A percentile compares a stretch with the other conserved stretches of the same genome.
phyloP scores from a whole-genome alignment of 495 filamentous ascomycete genomes.

The Apodospora peruviana region DNA sequence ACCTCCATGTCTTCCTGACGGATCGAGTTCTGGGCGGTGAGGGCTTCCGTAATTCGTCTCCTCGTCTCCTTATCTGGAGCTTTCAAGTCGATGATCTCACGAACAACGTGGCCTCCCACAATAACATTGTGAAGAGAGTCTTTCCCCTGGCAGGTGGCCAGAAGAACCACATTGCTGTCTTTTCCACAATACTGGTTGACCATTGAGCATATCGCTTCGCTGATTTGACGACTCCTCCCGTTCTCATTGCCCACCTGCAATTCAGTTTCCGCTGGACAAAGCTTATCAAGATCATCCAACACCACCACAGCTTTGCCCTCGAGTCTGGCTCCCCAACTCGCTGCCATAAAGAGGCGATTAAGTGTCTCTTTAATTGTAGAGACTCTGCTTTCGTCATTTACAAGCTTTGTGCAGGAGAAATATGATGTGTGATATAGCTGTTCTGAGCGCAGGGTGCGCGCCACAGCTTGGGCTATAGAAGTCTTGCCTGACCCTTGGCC shows the following conservation, averaged over 20 bases:
- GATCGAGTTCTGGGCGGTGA: conserved; percentile 45
- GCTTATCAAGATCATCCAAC: conserved; percentile 84
- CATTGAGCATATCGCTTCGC: conserved; percentile 78
- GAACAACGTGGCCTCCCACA: conserved; percentile 71
- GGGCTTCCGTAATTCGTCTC: conserved; percentile 70
- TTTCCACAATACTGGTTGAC: conserved; percentile 70
- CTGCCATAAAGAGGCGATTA: conserved; percentile 74
- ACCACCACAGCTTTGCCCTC: conserved; percentile 79
- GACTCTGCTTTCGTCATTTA: conserved; percentile 82
- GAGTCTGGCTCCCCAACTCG: conserved; percentile 80
- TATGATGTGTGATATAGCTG: conserved; percentile 72
- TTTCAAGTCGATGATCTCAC: conserved; percentile 77
- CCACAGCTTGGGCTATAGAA: conserved; percentile 56
- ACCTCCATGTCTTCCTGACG: conserved; percentile 32
- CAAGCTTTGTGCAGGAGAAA: conserved; percentile 74
- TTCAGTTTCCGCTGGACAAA: conserved; percentile 90
- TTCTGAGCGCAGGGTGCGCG: conserved; percentile 57
- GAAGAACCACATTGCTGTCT: conserved; percentile 73
- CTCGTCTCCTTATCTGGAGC: conserved; percentile 92
- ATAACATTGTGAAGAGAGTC: conserved; percentile 78
- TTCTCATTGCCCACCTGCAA: conserved; percentile 89
- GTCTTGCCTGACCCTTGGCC: conserved; percentile 88
- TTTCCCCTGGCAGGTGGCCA: conserved; percentile 90
- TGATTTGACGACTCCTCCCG: conserved; percentile 82
- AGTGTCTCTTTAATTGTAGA: conserved; percentile 87